phyloP scores from a whole-genome alignment of 2,329 filamentous ascomycete genomes.

The Paraconiothyrium sp. region DNA sequence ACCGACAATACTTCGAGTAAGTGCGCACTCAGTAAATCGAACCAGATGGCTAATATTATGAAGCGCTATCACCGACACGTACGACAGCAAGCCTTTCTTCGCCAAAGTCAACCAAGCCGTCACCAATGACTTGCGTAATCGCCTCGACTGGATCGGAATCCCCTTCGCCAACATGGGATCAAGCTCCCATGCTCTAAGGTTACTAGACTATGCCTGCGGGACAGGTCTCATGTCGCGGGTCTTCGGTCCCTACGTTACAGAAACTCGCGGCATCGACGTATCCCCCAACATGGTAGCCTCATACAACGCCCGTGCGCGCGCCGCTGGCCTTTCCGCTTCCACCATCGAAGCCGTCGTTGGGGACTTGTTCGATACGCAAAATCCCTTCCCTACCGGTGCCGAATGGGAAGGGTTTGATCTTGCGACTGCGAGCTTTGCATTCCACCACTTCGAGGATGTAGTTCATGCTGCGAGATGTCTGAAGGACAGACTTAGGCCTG shows the following conservation, averaged over 20 bases:
- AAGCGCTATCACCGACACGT: constrained; percentile 63
- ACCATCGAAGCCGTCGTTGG: constrained; percentile 42
- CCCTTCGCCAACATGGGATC: constrained; percentile 57
- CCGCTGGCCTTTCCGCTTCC: constrained; percentile 25
- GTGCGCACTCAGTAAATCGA: not conserved
- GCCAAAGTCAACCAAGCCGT: constrained; percentile 64
- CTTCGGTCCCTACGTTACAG: constrained; percentile 68
- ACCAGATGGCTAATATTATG: constrained; percentile 14
- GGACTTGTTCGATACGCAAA: constrained; percentile 47
- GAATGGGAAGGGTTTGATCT: constrained; percentile 55
- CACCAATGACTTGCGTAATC: constrained; percentile 62
- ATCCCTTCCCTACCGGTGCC: constrained; percentile 29
- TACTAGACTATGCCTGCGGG: constrained; percentile 82
- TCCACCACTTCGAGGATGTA: constrained; percentile 67
- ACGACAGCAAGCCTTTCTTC: constrained; percentile 65
- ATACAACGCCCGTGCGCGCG: constrained; percentile 68
- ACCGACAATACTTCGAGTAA: constrained; percentile 50
- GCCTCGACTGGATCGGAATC: constrained; percentile 70
- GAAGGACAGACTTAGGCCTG: constrained; percentile 68
- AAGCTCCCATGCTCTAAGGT: constrained; percentile 54
- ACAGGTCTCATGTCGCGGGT: constrained; percentile 72
- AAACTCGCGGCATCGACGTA: constrained; percentile 74
- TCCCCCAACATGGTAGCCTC: constrained; percentile 74
- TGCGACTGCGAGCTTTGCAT: constrained; percentile 54
- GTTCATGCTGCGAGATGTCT: constrained; percentile 67